phyloP scores from a whole-genome alignment of 2,329 filamentous ascomycete genomes.

The Penicillium aurantiogriseum region DNA sequence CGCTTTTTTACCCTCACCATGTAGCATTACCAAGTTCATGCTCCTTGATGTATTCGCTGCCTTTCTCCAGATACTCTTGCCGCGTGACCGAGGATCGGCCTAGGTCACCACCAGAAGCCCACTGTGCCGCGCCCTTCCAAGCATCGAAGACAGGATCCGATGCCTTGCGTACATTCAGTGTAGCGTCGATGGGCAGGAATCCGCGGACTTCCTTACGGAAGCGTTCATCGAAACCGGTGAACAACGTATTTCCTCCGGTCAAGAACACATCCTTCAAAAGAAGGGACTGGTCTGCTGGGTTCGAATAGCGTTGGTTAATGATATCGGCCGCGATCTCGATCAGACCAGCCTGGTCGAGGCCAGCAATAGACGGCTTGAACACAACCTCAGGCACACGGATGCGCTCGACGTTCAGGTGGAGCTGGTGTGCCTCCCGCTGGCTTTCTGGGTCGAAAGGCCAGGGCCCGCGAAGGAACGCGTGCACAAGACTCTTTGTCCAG shows the following conservation, averaged over 20 bases:
- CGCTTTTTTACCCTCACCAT: constrained; percentile 21
- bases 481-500: constrained; percentile 88
- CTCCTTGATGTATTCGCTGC: constrained; percentile 81
- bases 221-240: constrained; percentile 81
- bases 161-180: constrained; percentile 70
- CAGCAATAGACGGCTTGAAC: constrained; percentile 88
- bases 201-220: constrained; percentile 70
- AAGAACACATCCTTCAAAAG: constrained; percentile 86
- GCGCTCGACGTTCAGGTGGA: constrained; percentile 95
- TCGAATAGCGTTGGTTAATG: constrained; percentile 72
- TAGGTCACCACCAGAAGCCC: constrained; percentile 63
- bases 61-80: constrained; percentile 89
- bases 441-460: constrained; percentile 79
- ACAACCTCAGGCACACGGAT: constrained; percentile 92
- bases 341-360: constrained; percentile 88
- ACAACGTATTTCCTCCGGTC: constrained; percentile 88
- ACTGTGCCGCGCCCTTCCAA: constrained; percentile 88
- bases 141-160: constrained; percentile 78
- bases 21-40: constrained; percentile 40
- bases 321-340: constrained; percentile 91
- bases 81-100: constrained; percentile 67
- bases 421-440: constrained; percentile 76
- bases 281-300: constrained; percentile 58
- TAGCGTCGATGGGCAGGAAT: constrained; percentile 66
- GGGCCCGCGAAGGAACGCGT: constrained; percentile 85